A percentile compares a stretch with the other conserved stretches of the same genome.
These are phyloP conservation scores for Aureobasidium musti DNA, from an alignment of 2,329 filamentous ascomycete genomes.

Conservation along the genomic window DNA sequence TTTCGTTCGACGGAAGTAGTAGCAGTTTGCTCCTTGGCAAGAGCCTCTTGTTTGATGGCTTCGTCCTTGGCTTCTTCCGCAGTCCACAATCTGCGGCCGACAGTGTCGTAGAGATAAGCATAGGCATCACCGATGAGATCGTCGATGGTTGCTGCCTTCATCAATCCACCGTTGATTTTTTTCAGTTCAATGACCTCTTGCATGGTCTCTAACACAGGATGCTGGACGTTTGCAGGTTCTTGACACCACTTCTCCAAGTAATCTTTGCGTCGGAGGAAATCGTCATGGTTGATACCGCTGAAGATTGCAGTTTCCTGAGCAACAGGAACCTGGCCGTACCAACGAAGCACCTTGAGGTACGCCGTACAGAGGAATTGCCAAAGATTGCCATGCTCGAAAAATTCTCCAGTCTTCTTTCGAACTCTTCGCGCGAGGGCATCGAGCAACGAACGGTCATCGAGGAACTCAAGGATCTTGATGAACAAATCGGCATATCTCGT, in stretches of 20 bases:
- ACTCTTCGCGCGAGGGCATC: conserved; percentile 78
- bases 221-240: conserved; percentile 48
- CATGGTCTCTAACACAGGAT: conserved; percentile 61
- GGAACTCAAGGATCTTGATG: conserved; percentile 69
- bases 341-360: conserved; percentile 59
- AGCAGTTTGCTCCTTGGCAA: conserved; percentile 34
- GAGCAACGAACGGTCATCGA: conserved; percentile 72
- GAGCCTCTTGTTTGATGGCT: conserved; percentile 29
- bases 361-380: conserved; percentile 63
- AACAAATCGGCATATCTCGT: conserved; percentile 84
- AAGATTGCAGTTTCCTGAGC: conserved; percentile 67
- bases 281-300: conserved; percentile 64
- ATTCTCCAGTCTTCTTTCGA: conserved; percentile 77
- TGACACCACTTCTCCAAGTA: conserved; percentile 62
- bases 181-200: conserved; percentile 69
- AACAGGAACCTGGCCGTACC: conserved; percentile 58
- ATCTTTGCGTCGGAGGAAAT: conserved; percentile 62
- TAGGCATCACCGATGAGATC: conserved; percentile 94
- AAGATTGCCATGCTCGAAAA: conserved; percentile 62
- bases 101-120: conserved; percentile 69
- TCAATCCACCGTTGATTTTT: conserved; percentile 80
- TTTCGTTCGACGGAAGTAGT: conserved; percentile 34
- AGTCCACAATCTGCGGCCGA: conserved; percentile 61
- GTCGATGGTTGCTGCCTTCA: conserved; percentile 83
- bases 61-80: conserved; percentile 34